Conservation (phyloP, 257 asterid species). For the Scutellaria galericulata region DNA sequence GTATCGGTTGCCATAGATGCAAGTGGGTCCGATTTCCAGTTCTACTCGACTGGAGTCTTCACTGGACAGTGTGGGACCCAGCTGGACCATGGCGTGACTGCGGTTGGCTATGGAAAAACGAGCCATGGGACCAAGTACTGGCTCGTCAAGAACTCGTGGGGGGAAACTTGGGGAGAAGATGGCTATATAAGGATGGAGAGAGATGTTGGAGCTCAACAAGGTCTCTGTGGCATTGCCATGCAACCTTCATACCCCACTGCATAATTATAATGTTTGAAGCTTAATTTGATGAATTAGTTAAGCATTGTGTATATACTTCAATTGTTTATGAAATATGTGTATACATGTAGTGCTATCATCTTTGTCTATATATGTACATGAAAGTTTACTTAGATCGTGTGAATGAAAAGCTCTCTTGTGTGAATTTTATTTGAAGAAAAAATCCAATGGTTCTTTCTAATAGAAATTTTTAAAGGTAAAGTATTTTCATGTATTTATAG, state of each 20-base stretch:
- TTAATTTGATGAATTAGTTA: background rate
- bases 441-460: no score
- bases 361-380: background rate
- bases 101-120: conserved; percentile 43
- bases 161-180: conserved; percentile 47
- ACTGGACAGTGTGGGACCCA: conserved; percentile 47
- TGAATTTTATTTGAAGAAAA: background rate
- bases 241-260: conserved; percentile 49
- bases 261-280: background rate
- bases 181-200: conserved; percentile 52
- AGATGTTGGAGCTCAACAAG: conserved; percentile 40
- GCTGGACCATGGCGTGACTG: conserved; percentile 49
- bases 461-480: no score
- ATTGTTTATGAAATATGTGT: background rate
- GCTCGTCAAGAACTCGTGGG: conserved; percentile 58
- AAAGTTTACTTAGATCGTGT: background rate
- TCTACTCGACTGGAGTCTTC: conserved; percentile 47
- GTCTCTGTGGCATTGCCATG: conserved; percentile 53
- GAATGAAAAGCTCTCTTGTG: background rate
- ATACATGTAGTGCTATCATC: background rate
- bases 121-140: conserved; percentile 47
- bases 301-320: background rate
- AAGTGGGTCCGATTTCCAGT: conserved; percentile 41
- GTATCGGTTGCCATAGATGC: conserved; percentile 52
- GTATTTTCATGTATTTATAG: no score